These are phyloP conservation scores for Tagetes erecta DNA, from an alignment of 129 eudicot species.

Conservation along the genomic window DNA sequence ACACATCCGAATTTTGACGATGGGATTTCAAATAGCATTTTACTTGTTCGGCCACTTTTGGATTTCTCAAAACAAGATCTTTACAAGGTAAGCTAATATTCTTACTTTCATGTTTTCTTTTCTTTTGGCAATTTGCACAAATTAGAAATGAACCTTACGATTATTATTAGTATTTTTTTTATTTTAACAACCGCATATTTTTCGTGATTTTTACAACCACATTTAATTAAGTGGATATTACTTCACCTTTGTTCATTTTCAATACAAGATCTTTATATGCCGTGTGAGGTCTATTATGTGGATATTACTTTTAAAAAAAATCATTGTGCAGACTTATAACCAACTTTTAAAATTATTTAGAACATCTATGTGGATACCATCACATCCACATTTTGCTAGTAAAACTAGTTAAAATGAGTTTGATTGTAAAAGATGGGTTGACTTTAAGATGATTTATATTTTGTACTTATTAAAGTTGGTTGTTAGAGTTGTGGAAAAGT, in stretches of 20 bases:
- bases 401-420: neutral
- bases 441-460: neutral
- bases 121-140: neutral
- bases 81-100: conserved; percentile 55
- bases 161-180: neutral
- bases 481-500: neutral
- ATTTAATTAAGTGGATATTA: neutral
- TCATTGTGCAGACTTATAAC: neutral
- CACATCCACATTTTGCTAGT: neutral
- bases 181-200: neutral
- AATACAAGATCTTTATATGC: neutral
- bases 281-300: neutral
- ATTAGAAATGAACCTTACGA: neutral
- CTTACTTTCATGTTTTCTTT: neutral
- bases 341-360: neutral
- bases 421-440: neutral
- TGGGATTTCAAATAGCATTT: conserved; percentile 51
- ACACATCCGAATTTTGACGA: conserved; percentile 30
- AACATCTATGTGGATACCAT: neutral
- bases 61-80: conserved; percentile 83
- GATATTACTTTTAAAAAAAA: neutral
- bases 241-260: neutral
- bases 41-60: conserved; percentile 79
- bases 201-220: neutral
- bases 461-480: neutral